Evolutionary conservation across 2,329 filamentous ascomycete species (phyloP).

Genomic region (Sphaerulina musiva): DNA sequence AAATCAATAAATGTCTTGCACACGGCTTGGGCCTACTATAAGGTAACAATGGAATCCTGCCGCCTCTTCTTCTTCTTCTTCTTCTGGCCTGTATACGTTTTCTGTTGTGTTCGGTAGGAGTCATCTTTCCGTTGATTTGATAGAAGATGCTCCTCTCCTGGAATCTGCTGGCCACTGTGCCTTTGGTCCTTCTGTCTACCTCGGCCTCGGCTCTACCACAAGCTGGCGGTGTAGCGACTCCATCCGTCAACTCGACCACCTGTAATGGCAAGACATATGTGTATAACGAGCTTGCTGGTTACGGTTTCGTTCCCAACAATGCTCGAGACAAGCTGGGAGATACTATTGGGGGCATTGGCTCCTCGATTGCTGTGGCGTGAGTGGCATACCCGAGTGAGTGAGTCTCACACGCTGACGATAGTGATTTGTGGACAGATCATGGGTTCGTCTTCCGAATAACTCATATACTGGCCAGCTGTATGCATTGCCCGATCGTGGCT

Average conservation of each 20-base stretch:
- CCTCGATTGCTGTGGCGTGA: slow-evolving; percentile 53
- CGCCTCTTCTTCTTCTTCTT: too few species aligned
- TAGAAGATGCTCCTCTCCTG: slow-evolving; percentile 6
- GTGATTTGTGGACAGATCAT: background rate
- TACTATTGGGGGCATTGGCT: slow-evolving; percentile 62
- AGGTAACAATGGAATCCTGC: too few species aligned
- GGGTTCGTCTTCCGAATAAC: slow-evolving; percentile 25
- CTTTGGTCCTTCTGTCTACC: background rate
- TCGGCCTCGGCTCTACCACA: background rate
- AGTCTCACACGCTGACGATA: background rate
- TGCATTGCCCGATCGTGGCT: slow-evolving; percentile 54
- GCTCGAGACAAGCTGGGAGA: slow-evolving; percentile 62
- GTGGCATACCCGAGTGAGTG: background rate
- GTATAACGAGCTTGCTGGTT: slow-evolving; percentile 63
- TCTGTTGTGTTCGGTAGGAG: background rate
- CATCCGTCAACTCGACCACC: slow-evolving; percentile 42
- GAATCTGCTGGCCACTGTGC: slow-evolving; percentile 8
- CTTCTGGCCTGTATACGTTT: background rate
- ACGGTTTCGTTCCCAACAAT: slow-evolving; percentile 54
- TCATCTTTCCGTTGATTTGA: too few species aligned
- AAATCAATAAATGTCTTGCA: too few species aligned
- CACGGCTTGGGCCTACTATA: too few species aligned
- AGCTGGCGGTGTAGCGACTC: background rate
- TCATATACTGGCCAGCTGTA: slow-evolving; percentile 58
- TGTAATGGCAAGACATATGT: slow-evolving; percentile 57